Evolutionary conservation across 495 filamentous ascomycete species (phyloP).

Genomic region (Hypoxylon intermedium): DNA sequence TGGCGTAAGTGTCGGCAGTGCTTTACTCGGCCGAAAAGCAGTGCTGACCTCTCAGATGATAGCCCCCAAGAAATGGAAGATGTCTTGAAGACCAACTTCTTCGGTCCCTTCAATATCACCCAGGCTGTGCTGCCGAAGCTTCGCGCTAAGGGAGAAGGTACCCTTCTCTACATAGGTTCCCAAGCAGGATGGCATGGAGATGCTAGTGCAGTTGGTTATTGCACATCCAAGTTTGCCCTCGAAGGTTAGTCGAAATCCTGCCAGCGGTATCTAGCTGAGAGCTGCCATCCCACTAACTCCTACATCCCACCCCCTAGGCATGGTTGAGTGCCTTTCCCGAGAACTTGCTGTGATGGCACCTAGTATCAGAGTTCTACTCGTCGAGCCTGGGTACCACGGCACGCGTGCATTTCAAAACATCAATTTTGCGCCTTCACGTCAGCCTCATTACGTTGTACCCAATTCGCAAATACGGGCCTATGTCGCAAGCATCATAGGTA

Average conservation of each 20-base stretch:
- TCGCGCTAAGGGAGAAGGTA: conserved; percentile 17
- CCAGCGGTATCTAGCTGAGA: no score
- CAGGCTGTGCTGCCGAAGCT: conserved; percentile 15
- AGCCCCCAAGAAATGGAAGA: neutral
- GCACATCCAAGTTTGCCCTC: conserved; percentile 18
- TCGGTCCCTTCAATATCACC: conserved; percentile 22
- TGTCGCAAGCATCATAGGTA: conserved; percentile 26
- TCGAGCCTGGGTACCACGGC: conserved; percentile 48
- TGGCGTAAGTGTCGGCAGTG: conserved; percentile 1
- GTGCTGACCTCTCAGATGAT: neutral
- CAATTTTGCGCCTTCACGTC: conserved; percentile 7
- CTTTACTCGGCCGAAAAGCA: neutral
- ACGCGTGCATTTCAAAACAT: conserved; percentile 18
- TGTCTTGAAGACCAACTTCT: neutral
- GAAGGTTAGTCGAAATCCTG: conserved; percentile 13
- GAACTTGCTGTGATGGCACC: conserved; percentile 43
- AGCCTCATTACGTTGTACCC: neutral
- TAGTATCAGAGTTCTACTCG: conserved; percentile 42
- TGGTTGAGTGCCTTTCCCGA: conserved; percentile 36
- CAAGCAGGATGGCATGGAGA: conserved; percentile 17
- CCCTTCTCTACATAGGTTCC: conserved; percentile 20
- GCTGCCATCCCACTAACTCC: no score
- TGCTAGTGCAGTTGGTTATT: conserved; percentile 17
- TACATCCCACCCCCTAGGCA: neutral
- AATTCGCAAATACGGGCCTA: neutral